Base-by-base conservation (phyloP, 2,329 filamentous ascomycete genomes). In the Botrytis fabae region DNA sequence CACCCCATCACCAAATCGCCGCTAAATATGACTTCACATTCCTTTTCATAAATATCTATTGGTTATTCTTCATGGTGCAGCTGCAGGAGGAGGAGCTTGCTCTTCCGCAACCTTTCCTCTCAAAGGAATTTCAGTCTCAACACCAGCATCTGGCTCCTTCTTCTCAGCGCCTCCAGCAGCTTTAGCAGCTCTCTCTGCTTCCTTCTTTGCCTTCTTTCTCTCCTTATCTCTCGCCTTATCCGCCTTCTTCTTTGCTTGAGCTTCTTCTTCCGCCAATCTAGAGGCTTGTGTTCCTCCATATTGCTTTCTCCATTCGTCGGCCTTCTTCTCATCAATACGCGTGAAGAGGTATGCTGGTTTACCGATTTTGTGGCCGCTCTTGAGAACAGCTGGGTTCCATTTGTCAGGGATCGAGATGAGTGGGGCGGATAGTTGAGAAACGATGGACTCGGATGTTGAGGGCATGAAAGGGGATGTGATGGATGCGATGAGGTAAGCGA, bases 381-480 rank as follows among this genome's bases (percentile, higher is more conserved):
- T 86, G 76, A 96, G 84, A 3, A 85, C 83, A 75, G 89, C 85
- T n/a, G 83, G 82, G 28, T 81, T 80, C 91, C 93, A 96, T 62
- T 84, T 85, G 75, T 91, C 88, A 1, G 92, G 91, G 75, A 95
- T 94, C 51, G 83, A 82, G 65, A 86, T 82, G 79, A 88, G 83
- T 74, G 81, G 76, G 64, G 82, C 83, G 73, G 91, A 89, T 42
- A 98, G 88, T 84, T 98, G 95, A 75, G 88, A 83, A 76, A 93
- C 88, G 78, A 98, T 97, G 46, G 89, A 89, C 74, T 87, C 87
- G 5, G 92, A 86, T 14, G 92, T 95, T n/a, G 87, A 87, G 59
- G 94, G 94, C 86, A 98, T 93, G 83, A 95, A 98, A 0, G 95
- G 95, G 70, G 90, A 89, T 73, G 95, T 88, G 61, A 97, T 84